Base-by-base conservation (phyloP, 352 stramenopile species). In the Blastocystis sp. region DNA sequence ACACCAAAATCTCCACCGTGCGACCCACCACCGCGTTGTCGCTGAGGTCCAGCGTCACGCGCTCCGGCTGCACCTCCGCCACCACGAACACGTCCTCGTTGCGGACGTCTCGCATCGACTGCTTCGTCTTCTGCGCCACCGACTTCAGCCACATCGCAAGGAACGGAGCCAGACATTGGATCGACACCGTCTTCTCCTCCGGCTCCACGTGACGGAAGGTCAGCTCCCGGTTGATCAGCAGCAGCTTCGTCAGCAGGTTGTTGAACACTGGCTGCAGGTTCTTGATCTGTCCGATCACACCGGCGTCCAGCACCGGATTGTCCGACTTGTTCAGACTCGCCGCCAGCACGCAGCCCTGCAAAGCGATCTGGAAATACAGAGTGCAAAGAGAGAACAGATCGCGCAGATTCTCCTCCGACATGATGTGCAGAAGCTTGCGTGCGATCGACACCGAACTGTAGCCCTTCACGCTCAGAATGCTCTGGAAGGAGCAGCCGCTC, bases 11-110 rank as follows among this genome's bases (percentile, higher is more conserved):
- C 34, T 81, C 69, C 18, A 63, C 51, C 21, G 63, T 34, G 24
- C 69, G 69, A 9, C 69, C 69, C 0, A 81, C 27, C 46, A 81
- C 51, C 18, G 27, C 29, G 34, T 81, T 81, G 42, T 81, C 69
- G 18, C 14, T 40, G 7, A 81, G 40, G 36, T 81, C 48, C 14
- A 81, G 69, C 11, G 69, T 49, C 29, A 81, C 69, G 21, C n/a
- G 21, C 4, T 4, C 53, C 0, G 48, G 16, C 34, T 54, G 29
- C 32, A 4, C 11, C 24, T 72, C 61, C 42, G 2, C 32, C 32
- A 72, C 2, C 2, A 27, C 6, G 32, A 72, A 72, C 0, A 32
- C 34, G 42, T 81, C 69, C 48, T 78, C 65, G 16, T n/a, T 36
- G 21, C 56, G 27, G 21, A 81, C 56, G 7, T 81, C 69, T 9